A percentile compares a stretch with the other conserved stretches of the same genome.
Conservation (phyloP, 805 yeast species). For the Dipodascopsis tothii region DNA sequence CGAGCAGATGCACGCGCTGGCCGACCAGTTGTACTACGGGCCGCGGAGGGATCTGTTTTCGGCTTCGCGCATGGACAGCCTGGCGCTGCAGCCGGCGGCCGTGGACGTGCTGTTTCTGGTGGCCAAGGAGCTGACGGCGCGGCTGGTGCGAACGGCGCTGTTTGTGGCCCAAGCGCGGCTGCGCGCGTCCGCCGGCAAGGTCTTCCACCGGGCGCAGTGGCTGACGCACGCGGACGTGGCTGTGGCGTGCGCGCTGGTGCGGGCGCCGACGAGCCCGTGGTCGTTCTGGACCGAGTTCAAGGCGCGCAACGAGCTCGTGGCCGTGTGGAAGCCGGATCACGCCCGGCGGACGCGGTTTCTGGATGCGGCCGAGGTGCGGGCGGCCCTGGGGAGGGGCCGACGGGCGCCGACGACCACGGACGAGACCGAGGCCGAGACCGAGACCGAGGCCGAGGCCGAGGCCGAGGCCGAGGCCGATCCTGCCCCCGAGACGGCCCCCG, state of each 20-base stretch:
- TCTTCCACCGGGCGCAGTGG: constrained; percentile 1
- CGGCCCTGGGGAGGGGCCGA: too few species aligned
- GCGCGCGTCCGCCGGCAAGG: constrained; percentile 2
- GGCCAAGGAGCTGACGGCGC: constrained; percentile 7
- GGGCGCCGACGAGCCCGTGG: not conserved
- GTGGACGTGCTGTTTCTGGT: constrained; percentile 4
- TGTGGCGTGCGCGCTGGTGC: constrained; percentile 13
- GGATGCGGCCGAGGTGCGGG: not conserved
- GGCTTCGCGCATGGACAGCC: not conserved
- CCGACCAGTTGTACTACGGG: not conserved
- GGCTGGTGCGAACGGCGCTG: constrained; percentile 9
- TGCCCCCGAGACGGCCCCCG: too few species aligned
- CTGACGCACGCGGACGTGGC: constrained; percentile 6
- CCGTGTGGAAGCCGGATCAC: not conserved
- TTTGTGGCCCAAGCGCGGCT: constrained; percentile 11
- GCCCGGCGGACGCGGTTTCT: not conserved
- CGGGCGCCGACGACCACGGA: too few species aligned
- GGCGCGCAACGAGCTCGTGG: constrained; percentile 1
- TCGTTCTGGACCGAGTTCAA: constrained; percentile 3
- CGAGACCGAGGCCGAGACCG: too few species aligned
- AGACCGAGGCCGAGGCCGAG: too few species aligned
- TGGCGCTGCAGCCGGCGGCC: constrained; percentile 6
- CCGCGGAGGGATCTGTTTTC: not conserved
- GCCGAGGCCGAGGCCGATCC: too few species aligned
- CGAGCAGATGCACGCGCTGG: not conserved